These are phyloP conservation scores for Nyssa sinensis DNA, from an alignment of 148 eudicot species.

Conservation along the genomic window DNA sequence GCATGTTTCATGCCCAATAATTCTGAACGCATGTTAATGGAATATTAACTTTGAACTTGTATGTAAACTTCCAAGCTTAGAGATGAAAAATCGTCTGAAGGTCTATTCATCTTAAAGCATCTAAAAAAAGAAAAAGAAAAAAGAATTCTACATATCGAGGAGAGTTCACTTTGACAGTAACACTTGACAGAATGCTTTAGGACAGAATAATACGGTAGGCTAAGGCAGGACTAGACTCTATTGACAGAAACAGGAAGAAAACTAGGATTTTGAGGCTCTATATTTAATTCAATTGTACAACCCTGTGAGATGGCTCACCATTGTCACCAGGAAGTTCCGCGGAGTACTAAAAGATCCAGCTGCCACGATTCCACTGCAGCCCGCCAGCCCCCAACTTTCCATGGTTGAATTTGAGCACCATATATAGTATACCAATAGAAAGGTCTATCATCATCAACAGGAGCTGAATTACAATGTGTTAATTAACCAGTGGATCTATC, in stretches of 20 bases:
- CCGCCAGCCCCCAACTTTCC: too few species aligned
- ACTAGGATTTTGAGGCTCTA: background rate
- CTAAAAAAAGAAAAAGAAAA: too few species aligned
- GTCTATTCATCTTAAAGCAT: background rate
- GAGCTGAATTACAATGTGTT: background rate
- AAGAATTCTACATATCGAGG: too few species aligned
- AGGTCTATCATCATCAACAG: background rate
- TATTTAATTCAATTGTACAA: background rate
- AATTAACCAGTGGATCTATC: background rate
- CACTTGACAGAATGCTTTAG: background rate
- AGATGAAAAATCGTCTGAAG: too few species aligned
- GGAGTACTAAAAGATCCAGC: too few species aligned
- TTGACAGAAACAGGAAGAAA: background rate
- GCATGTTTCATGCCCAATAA: background rate
- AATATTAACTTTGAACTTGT: background rate
- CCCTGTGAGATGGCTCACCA: background rate
- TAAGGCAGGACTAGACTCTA: background rate
- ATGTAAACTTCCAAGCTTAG: background rate
- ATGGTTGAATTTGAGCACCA: background rate
- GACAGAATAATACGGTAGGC: background rate
- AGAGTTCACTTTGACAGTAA: background rate
- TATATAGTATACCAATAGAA: background rate
- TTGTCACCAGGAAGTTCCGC: too few species aligned
- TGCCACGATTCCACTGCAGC: background rate
- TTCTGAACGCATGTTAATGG: background rate